phyloP scores from a whole-genome alignment of 2,329 filamentous ascomycete species.

The Colletotrichum brevisporum region DNA sequence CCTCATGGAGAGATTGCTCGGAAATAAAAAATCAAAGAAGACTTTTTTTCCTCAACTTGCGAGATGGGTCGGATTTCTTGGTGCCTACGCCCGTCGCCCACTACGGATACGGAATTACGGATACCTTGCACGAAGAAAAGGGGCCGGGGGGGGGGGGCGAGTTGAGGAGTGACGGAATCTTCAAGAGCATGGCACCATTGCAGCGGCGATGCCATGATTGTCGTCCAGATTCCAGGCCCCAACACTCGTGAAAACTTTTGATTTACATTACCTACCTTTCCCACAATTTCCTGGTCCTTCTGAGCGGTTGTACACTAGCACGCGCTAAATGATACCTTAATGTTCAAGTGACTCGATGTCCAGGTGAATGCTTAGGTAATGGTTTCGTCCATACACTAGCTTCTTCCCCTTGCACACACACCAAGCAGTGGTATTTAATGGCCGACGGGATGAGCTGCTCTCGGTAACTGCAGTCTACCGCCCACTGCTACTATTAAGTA shows the following conservation, averaged over 20 bases:
- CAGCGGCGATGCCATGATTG: constrained; percentile 11
- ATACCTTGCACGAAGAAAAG: neutral
- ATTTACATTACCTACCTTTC: neutral
- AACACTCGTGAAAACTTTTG: neutral
- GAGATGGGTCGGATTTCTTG: neutral
- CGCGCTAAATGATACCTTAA: no score
- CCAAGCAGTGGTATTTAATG: constrained; percentile 23
- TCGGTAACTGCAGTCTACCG: neutral
- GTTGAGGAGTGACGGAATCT: constrained; percentile 12
- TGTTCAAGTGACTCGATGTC: no score
- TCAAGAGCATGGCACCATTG: constrained; percentile 4
- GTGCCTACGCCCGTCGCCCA: no score
- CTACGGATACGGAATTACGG: no score
- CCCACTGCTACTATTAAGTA: no score
- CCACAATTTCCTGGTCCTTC: constrained; percentile 15
- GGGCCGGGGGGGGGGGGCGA: neutral
- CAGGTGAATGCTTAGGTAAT: no score
- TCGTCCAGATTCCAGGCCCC: constrained; percentile 4
- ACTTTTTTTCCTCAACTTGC: neutral
- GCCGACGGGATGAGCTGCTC: constrained; percentile 28
- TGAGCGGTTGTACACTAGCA: no score
- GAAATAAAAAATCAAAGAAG: neutral
- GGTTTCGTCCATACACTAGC: no score
- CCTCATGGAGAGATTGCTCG: constrained; percentile 1
- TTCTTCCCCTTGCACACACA: neutral